Conservation (phyloP, 306 rosid genomes). For the Cucurbita moschata region DNA sequence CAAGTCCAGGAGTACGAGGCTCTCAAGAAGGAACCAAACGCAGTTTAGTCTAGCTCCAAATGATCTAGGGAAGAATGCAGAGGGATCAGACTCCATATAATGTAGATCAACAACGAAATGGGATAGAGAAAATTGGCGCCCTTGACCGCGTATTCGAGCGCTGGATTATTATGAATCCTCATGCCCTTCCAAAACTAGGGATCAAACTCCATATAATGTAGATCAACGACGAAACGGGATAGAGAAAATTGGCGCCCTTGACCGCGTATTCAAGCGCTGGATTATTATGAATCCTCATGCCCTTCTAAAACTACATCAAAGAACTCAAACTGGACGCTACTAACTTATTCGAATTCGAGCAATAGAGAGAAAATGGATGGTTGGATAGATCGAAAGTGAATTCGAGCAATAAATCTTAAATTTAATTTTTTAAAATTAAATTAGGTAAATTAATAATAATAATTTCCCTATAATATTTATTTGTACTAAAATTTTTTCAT, state of each 20-base stretch:
- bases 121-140: slow-evolving; percentile 34
- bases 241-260: slow-evolving; percentile 18
- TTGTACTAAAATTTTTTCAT: no score
- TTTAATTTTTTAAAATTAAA: no score
- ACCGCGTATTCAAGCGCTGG: slow-evolving; percentile 69
- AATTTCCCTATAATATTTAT: no score
- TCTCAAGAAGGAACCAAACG: slow-evolving; percentile 52
- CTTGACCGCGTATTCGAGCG: slow-evolving; percentile 50
- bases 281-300: slow-evolving; percentile 81
- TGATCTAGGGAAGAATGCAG: slow-evolving; percentile 40
- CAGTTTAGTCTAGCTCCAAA: slow-evolving; percentile 58
- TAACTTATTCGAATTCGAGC: neutral
- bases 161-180: slow-evolving; percentile 85
- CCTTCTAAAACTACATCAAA: slow-evolving; percentile 77
- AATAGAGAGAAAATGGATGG: neutral
- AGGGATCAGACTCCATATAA: slow-evolving; percentile 67
- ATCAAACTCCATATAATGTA: slow-evolving; percentile 80
- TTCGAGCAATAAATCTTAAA: neutral
- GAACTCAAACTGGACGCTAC: slow-evolving; percentile 49
- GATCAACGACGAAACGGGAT: slow-evolving; percentile 76
- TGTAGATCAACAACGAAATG: slow-evolving; percentile 75
- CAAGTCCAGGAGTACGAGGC: slow-evolving; percentile 51
- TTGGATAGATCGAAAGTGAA: neutral
- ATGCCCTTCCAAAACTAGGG: slow-evolving; percentile 82
- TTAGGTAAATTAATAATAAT: no score